phyloP scores from a whole-genome alignment of 805 yeast genomes.

The Nematodospora valgi region DNA sequence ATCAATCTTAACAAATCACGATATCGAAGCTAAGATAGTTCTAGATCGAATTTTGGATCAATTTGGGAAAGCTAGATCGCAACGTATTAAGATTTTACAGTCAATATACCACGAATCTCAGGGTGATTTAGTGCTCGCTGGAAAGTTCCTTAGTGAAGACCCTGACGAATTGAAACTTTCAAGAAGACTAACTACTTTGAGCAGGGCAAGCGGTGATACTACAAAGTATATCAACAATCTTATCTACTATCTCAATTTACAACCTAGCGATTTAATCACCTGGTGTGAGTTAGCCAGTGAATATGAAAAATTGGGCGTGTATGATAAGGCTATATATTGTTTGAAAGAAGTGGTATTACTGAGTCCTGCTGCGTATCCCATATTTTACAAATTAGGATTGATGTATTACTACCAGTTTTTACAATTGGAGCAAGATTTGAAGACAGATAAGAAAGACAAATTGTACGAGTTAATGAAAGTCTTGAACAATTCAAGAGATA shows the following conservation, averaged over 20 bases:
- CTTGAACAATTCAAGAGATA: constrained; percentile 35
- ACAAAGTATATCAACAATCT: constrained; percentile 55
- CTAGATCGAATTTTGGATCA: constrained; percentile 66
- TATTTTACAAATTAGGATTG: constrained; percentile 59
- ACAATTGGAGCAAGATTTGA: constrained; percentile 11
- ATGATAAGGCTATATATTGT: constrained; percentile 62
- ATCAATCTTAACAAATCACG: constrained; percentile 56
- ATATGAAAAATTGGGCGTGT: constrained; percentile 60
- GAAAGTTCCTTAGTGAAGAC: constrained; percentile 22
- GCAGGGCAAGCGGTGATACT: constrained; percentile 17
- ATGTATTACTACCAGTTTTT: constrained; percentile 29
- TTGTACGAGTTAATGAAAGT: constrained; percentile 21
- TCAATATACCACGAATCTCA: constrained; percentile 54
- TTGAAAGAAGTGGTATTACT: constrained; percentile 67
- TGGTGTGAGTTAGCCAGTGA: constrained; percentile 76
- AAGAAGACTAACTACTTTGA: constrained; percentile 34
- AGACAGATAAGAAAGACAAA: constrained; percentile 27
- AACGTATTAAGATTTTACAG: constrained; percentile 53
- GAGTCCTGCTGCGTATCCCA: constrained; percentile 66
- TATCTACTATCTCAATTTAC: constrained; percentile 51
- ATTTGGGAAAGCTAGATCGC: constrained; percentile 48
- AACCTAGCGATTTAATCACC: constrained; percentile 71
- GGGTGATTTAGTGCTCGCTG: constrained; percentile 31
- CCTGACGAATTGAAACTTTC: constrained; percentile 36
- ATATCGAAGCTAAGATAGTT: constrained; percentile 64